Conservation (phyloP, 1,284 basidiomycete genomes). For the Cryptococcus neoformans region DNA sequence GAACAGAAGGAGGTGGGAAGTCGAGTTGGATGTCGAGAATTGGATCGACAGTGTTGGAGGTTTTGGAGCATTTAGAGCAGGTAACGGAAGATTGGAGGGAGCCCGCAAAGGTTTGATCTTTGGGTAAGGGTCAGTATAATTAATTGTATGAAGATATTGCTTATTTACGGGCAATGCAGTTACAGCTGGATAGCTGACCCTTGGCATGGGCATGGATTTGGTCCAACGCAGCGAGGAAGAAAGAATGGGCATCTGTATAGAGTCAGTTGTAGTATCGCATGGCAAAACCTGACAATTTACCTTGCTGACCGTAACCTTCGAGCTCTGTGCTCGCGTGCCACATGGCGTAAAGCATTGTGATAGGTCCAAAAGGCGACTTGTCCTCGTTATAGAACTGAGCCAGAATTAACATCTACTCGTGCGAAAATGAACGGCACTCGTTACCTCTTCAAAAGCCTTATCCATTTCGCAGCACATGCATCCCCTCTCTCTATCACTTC, state of each 20-base stretch:
- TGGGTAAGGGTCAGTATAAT: neutral
- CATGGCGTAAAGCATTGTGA: slow-evolving; percentile 76
- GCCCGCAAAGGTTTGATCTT: slow-evolving; percentile 80
- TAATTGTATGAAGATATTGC: neutral
- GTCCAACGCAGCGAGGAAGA: slow-evolving; percentile 76
- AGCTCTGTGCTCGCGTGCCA: slow-evolving; percentile 83
- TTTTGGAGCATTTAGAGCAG: slow-evolving; percentile 70
- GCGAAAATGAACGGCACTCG: slow-evolving; percentile 4
- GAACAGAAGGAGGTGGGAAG: slow-evolving; percentile 47
- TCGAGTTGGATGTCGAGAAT: slow-evolving; percentile 91
- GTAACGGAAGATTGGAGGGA: slow-evolving; percentile 83
- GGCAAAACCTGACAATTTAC: slow-evolving; percentile 16
- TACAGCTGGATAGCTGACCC: slow-evolving; percentile 61
- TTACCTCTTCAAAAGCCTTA: slow-evolving; percentile 78
- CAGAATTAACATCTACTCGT: neutral
- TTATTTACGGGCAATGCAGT: slow-evolving; percentile 71
- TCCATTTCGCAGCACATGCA: slow-evolving; percentile 97
- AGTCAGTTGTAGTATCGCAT: neutral
- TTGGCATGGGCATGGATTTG: slow-evolving; percentile 77
- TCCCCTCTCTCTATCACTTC: slow-evolving; percentile 53
- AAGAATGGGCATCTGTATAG: slow-evolving; percentile 49
- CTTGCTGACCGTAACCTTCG: slow-evolving; percentile 89
- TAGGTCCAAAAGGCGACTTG: slow-evolving; percentile 72
- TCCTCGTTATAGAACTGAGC: slow-evolving; percentile 68
- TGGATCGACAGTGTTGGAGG: slow-evolving; percentile 78